phyloP scores from a whole-genome alignment of 2,329 filamentous ascomycete species.

The Aspergillus fischeri region DNA sequence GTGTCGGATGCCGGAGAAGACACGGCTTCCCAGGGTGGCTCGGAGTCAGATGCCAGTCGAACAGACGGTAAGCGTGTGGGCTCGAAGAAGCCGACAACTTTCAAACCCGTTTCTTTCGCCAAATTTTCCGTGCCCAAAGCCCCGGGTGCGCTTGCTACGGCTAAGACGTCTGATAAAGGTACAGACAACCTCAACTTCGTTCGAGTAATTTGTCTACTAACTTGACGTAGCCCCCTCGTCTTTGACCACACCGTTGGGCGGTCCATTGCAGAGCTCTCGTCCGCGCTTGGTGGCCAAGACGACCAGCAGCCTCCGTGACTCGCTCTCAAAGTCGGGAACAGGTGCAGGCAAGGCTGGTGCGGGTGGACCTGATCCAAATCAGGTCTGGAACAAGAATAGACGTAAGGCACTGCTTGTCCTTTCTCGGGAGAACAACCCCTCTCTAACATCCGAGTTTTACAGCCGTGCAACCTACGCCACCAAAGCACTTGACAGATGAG shows the following conservation, averaged over 20 bases:
- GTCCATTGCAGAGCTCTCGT: conserved; percentile 46
- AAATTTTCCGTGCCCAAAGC: conserved; percentile 64
- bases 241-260: conserved; percentile 35
- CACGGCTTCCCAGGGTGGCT: conserved; percentile 46
- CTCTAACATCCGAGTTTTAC: conserved; percentile 18
- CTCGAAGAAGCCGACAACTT: conserved; percentile 58
- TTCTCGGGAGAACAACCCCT: background rate
- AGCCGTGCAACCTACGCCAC: conserved; percentile 53
- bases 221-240: background rate
- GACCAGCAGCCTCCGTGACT: conserved; percentile 50
- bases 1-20: conserved; percentile 37
- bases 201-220: background rate
- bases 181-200: conserved; percentile 14
- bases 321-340: conserved; percentile 47
- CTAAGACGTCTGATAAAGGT: conserved; percentile 55
- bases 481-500: conserved; percentile 64
- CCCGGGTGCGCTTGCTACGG: conserved; percentile 47
- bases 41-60: conserved; percentile 61
- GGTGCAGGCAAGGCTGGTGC: conserved; percentile 43
- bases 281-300: conserved; percentile 63
- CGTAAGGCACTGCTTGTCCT: conserved; percentile 38
- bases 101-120: conserved; percentile 64
- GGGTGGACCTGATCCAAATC: conserved; percentile 60
- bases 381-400: conserved; percentile 67
- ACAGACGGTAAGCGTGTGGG: conserved; percentile 48